A percentile compares a stretch with the other conserved stretches of the same genome.
Evolutionary conservation across 805 yeast genomes (phyloP).

Genomic region (Starmerella apis): DNA sequence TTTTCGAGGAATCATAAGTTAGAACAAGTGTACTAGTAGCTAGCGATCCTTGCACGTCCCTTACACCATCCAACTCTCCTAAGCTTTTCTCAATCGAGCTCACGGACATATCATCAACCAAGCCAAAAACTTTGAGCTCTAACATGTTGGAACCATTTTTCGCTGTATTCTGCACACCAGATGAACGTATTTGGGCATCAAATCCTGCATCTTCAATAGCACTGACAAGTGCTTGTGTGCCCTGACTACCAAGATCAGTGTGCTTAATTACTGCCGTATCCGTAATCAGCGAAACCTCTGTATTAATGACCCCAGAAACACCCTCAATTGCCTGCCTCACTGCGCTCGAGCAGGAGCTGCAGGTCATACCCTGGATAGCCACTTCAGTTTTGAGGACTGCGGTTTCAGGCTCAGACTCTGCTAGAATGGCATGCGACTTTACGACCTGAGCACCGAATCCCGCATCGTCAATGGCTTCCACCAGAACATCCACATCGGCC

Average conservation of each 20-base stretch:
- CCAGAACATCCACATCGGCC: slow-evolving; percentile 34
- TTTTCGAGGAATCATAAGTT: slow-evolving; percentile 38
- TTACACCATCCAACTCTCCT: slow-evolving; percentile 40
- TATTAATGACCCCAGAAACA: slow-evolving; percentile 43
- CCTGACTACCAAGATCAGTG: slow-evolving; percentile 31
- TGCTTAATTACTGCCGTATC: slow-evolving; percentile 59
- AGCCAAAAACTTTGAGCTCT: slow-evolving; percentile 41
- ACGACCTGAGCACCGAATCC: slow-evolving; percentile 50
- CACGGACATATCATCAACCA: slow-evolving; percentile 55
- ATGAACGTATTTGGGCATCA: slow-evolving; percentile 35
- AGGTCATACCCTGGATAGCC: slow-evolving; percentile 72
- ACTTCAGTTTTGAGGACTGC: slow-evolving; percentile 17
- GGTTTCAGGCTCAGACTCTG: neutral
- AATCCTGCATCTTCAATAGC: slow-evolving; percentile 71
- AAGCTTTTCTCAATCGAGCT: slow-evolving; percentile 42
- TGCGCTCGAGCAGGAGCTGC: slow-evolving; percentile 70
- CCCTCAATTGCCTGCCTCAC: slow-evolving; percentile 46
- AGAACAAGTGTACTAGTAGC: slow-evolving; percentile 47
- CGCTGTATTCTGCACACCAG: neutral
- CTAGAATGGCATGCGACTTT: neutral
- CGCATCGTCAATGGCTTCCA: slow-evolving; percentile 56
- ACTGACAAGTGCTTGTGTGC: slow-evolving; percentile 34
- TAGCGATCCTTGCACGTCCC: slow-evolving; percentile 41
- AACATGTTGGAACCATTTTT: slow-evolving; percentile 3
- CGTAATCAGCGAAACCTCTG: slow-evolving; percentile 61